Percentiles rank a stretch among this genome's conserved stretches.
These are phyloP conservation scores for Fusarium brachygibbosum DNA, from an alignment of 2,329 filamentous ascomycete genomes.

Conservation along the genomic window DNA sequence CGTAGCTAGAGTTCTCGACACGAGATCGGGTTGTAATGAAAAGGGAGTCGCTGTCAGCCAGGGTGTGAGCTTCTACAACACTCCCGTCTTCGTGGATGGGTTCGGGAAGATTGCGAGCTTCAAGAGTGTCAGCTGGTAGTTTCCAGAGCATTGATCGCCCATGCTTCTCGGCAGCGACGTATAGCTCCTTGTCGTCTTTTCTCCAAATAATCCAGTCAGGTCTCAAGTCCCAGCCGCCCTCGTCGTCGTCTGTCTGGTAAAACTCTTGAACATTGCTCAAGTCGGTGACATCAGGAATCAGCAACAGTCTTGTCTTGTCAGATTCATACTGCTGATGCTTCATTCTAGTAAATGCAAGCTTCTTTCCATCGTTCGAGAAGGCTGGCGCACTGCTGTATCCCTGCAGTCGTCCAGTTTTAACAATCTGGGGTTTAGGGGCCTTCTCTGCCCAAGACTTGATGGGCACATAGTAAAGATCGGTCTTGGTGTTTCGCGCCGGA, in stretches of 20 bases:
- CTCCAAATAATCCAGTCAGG: conserved; percentile 71
- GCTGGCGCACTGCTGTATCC: conserved; percentile 76
- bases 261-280: conserved; percentile 72
- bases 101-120: conserved; percentile 63
- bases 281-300: conserved; percentile 72
- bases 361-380: conserved; percentile 80
- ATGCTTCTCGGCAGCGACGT: conserved; percentile 79
- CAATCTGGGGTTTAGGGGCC: conserved; percentile 64
- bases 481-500: conserved; percentile 82
- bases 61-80: conserved; percentile 65
- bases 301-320: conserved; percentile 75
- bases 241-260: conserved; percentile 71
- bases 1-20: conserved; percentile 79
- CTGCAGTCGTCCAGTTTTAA: conserved; percentile 68
- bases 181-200: conserved; percentile 72
- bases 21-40: conserved; percentile 77
- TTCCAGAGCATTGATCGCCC: conserved; percentile 74
- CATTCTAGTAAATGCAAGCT: conserved; percentile 85
- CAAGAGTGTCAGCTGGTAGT: conserved; percentile 67
- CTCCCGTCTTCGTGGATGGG: conserved; percentile 67
- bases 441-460: conserved; percentile 71
- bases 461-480: conserved; percentile 81
- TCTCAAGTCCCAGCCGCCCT: conserved; percentile 71
- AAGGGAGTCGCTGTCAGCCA: conserved; percentile 64
- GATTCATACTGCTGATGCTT: conserved; percentile 81